Evolutionary conservation across 2,329 filamentous ascomycete genomes (phyloP), one percentile per base, ranked within the genome.

Genomic region (Amauroascus verrucosus): DNA sequence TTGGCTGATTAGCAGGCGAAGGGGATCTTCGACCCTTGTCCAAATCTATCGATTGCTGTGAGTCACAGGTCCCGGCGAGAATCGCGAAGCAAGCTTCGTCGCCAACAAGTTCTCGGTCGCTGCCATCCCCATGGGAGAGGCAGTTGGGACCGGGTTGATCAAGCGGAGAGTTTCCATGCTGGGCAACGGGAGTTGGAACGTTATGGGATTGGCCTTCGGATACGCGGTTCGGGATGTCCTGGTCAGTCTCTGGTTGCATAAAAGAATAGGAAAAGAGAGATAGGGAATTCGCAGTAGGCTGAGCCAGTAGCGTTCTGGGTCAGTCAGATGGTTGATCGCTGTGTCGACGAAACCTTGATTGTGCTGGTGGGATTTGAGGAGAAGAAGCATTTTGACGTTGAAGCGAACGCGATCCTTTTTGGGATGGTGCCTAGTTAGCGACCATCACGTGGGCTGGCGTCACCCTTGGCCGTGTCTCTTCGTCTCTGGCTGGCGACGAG

Each of bases 191-290:
- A 54, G 58, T 45, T 46, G 60, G 58, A 64, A 62, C 63, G 22
- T 16, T 51, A 68, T 59, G 62, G 61, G 66, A 61, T 63, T 65
- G 63, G 61, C 71, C 64, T 63, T 67, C 58, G 60, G 66, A 63
- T 56, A 65, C 64, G 62, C 67, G 69, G 68, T 71, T 71, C 70
- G 73, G 72, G 65, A 67, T 71, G 67, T 70, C 70, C 71, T 74
- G 68, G 64, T 72, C 63, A 63, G 73, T 69, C 77, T 77, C 79
- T 75, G 80, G 68, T 77, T 80, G 80, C 81, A 84, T 84, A 83
- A 77, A 83, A 83, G 33, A 35, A 67, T 65, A 65, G 68, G 65
- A 62, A 61, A 59, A 61, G 61, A 64, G 55, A 59, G 56, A 55
- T 49, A 55, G 58, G 61, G n/a, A 59, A 61, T 20, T 11, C 14